Percentiles rank a stretch among this genome's conserved stretches.
phyloP scores from a whole-genome alignment of 768 basidiomycete species.

The Strobilomyces confusus region DNA sequence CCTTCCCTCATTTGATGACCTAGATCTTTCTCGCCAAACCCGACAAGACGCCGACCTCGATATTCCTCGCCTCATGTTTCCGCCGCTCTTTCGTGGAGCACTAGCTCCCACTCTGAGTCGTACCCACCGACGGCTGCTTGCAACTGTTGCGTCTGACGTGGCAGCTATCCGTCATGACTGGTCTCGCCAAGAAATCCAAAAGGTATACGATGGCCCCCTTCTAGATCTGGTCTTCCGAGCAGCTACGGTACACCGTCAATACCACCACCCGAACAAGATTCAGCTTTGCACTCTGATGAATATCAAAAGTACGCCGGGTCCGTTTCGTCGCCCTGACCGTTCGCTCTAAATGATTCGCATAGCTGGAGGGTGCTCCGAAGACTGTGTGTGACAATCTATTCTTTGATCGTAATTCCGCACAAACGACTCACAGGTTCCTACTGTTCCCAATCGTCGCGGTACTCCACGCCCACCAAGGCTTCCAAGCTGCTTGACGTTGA shows the following conservation, averaged over 20 bases:
- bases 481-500: constrained; percentile 84
- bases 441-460: constrained; percentile 95
- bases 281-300: constrained; percentile 98
- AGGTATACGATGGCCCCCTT: constrained; percentile 80
- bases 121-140: constrained; percentile 46
- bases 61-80: constrained; percentile 11
- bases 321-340: constrained; percentile 23
- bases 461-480: constrained; percentile 85
- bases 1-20: too few relatives aligned
- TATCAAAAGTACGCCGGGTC: constrained; percentile 78
- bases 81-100: constrained; percentile 3
- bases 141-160: constrained; percentile 44
- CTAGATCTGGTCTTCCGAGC: constrained; percentile 88
- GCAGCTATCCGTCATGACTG: constrained; percentile 54
- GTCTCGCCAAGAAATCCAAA: constrained; percentile 76
- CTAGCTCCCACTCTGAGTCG: constrained; percentile 7
- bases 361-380: constrained; percentile 96
- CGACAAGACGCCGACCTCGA: not conserved
- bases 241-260: constrained; percentile 76
- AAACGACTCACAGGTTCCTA: constrained; percentile 66
- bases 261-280: constrained; percentile 86
- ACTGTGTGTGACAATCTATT: constrained; percentile 57
- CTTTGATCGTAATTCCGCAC: not conserved
- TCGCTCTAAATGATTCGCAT: constrained; percentile 9
- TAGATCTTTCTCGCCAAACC: too few relatives aligned